Base-by-base conservation (phyloP, 768 basidiomycete genomes). In the Mycena galopus region DNA sequence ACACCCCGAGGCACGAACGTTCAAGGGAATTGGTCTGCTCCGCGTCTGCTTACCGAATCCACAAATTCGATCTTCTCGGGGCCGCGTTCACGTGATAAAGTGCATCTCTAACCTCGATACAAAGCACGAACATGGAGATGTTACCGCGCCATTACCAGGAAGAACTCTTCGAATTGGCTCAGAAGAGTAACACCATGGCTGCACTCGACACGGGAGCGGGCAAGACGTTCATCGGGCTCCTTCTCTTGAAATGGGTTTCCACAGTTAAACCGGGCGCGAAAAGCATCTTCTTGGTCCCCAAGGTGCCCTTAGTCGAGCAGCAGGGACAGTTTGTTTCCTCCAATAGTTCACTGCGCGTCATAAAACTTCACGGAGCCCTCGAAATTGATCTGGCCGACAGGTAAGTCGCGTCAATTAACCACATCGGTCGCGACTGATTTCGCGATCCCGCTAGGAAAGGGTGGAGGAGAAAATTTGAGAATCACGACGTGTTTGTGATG, bases 301-400 rank as follows among this genome's bases (percentile, higher is more conserved):
- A 93, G 75, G 94, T 96, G 4, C 87, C 94, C 3, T 88, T 97
- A 19, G 96, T 96, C 25, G 89, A 93, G 73, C 96, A 97, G 78
- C 94, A 96, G 78, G 89, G 87, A 25, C 84, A 88, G 27, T 94
- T 92, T 74, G 88, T 96, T 65, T 77, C 85, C 16, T 83, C 87
- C 72, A 86, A 94, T 72, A 92, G 93, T 1, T 85, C 91, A 0
- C 78, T 96, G 51, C 89, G 88, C 44, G 91, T 96, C 25, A 82
- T 86, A 32, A 91, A 91, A 76, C 87, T 94, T 30, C 88, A 91
- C 72, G 96, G 95, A 21, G 88, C 89, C 10, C 83, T 92, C 47
- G 90, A 92, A n/a, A 84, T 94, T 64, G 90, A 93, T 74, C 85
- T 94, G 69, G 88, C 91, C 51, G 90, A 96, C 42, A 61, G 60